phyloP scores from a whole-genome alignment of 2,329 filamentous ascomycete genomes.

The Pyricularia grisea region DNA sequence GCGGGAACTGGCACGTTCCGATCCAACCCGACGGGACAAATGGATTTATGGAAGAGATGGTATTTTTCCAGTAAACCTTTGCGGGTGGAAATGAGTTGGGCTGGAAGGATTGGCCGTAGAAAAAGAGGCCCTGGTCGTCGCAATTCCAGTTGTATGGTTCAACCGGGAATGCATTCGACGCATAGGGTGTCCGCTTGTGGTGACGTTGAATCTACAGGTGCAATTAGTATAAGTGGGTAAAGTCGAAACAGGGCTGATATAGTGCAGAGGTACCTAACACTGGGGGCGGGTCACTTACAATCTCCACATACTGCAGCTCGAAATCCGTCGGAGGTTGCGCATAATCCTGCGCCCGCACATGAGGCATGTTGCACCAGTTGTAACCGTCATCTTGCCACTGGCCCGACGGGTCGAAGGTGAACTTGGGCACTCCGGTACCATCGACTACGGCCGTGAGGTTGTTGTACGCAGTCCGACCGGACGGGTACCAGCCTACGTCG shows the following conservation, averaged over 20 bases:
- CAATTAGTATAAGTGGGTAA: not conserved
- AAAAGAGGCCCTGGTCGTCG: slow-evolving; percentile 58
- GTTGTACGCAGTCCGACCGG: slow-evolving; percentile 16
- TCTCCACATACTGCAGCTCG: slow-evolving; percentile 64
- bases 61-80: slow-evolving; percentile 54
- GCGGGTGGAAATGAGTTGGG: slow-evolving; percentile 28
- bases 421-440: slow-evolving; percentile 55
- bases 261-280: not conserved
- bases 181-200: slow-evolving; percentile 77
- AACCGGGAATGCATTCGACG: slow-evolving; percentile 64
- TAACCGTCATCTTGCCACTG: slow-evolving; percentile 51
- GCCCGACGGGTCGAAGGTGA: slow-evolving; percentile 60
- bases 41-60: slow-evolving; percentile 54
- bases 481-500: slow-evolving; percentile 17
- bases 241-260: not conserved
- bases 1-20: slow-evolving; percentile 71
- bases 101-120: slow-evolving; percentile 42
- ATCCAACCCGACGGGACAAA: slow-evolving; percentile 58
- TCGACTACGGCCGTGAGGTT: slow-evolving; percentile 16
- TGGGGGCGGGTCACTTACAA: slow-evolving; percentile 37
- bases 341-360: slow-evolving; percentile 62
- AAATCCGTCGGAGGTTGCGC: slow-evolving; percentile 42
- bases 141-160: slow-evolving; percentile 69
- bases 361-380: slow-evolving; percentile 85
- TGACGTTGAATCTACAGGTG: slow-evolving; percentile 60